Evolutionary conservation across 805 yeast species (phyloP), one percentile per base, ranked within the genome.

Genomic region (Teunomyces stri): DNA sequence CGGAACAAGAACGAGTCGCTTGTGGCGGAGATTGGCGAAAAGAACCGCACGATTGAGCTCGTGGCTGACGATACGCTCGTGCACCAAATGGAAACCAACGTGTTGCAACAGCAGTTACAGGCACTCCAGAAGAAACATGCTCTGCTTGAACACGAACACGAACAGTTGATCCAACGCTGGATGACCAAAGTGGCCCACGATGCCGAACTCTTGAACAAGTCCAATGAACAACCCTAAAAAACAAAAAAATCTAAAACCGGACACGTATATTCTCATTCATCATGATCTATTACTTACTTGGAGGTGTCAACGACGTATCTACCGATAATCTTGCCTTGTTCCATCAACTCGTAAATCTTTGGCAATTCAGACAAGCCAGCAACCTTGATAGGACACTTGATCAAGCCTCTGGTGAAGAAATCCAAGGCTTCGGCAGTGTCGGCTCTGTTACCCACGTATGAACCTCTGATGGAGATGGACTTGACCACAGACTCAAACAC

Each of bases 21-120:
- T 42, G 53, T 52, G 6, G 48, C 59, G 35, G 73, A 69, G 41
- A 51, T 72, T 4, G 51, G 52, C n/a, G 76, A 71, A 50, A 83
- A 82, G 61, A 75, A 81, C 44, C 76, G 76, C 53, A 75, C 83
- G 4, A 74, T 82, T 15, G 87, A 81, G 50, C 67, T 75, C 28
- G 62, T 84, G 37, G 84, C 84, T 49, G 91, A 88, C 57, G 94
- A 87, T 56, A 68, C 84, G 25, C 69, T 87, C 50, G 78, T 80
- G 44, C 56, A 68, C 29, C 79, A 77, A 55, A 81, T 88, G 35
- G 90, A 85, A 57, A 68, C 70, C 30, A 79, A 78, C 48, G 72
- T 81, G 22, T 55, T 78, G 45, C 63, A 55, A 13, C 65, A 62
- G 2, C 57, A 69, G 65, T 62, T 75, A 6, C 57, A 55, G 2